Conservation (phyloP, 2,329 filamentous ascomycete species). For the Tolypocladium album region DNA sequence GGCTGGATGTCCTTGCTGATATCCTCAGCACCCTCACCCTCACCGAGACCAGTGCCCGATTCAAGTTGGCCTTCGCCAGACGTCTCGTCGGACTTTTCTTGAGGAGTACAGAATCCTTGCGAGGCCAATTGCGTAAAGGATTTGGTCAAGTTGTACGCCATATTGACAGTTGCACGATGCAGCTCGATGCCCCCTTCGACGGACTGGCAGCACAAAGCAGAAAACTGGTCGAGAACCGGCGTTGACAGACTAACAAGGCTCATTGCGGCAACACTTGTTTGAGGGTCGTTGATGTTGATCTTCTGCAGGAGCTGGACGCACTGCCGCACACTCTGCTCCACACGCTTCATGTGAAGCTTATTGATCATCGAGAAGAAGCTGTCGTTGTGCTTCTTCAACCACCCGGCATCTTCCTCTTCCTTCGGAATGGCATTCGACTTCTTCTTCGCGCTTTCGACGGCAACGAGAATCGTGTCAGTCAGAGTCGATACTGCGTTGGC, state of each 20-base stretch:
- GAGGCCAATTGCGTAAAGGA: conserved; percentile 69
- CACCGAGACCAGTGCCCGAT: conserved; percentile 83
- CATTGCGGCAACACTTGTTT: conserved; percentile 17
- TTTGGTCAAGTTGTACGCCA: conserved; percentile 65
- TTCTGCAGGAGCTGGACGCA: conserved; percentile 25
- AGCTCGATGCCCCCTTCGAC: conserved; percentile 49
- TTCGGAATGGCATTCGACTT: conserved; percentile 29
- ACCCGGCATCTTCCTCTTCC: conserved; percentile 24
- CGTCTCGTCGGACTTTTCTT: conserved; percentile 65
- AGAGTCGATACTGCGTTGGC: conserved; percentile 49
- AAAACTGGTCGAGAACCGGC: conserved; percentile 69
- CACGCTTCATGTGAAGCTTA: conserved; percentile 46
- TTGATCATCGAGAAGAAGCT: conserved; percentile 41
- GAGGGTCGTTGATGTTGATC: conserved; percentile 16
- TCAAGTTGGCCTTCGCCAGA: conserved; percentile 70
- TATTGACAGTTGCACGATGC: conserved; percentile 61
- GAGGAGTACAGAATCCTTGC: conserved; percentile 84
- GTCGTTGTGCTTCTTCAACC: conserved; percentile 33
- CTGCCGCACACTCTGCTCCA: conserved; percentile 31
- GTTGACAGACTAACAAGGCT: conserved; percentile 23
- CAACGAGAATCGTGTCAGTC: conserved; percentile 69
- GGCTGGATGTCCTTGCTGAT: conserved; percentile 95
- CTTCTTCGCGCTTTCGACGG: conserved; percentile 61
- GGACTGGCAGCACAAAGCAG: conserved; percentile 45
- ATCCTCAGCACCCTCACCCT: conserved; percentile 90